Evolutionary conservation across 2,329 filamentous ascomycete species (phyloP).

Genomic region (Botrytis elliptica): DNA sequence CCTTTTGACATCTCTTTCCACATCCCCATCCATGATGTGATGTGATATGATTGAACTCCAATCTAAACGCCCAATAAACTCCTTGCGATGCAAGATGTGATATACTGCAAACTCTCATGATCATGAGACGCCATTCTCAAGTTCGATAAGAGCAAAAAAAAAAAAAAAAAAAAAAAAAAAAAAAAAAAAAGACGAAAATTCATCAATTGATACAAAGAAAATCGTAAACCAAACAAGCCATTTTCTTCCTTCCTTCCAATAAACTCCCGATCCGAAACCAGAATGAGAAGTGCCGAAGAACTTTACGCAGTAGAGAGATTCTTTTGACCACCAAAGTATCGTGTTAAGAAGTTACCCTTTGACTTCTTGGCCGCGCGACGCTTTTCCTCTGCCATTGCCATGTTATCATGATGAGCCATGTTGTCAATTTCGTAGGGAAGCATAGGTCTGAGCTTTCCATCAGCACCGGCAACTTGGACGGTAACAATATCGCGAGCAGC

Average conservation of each 20-base stretch:
- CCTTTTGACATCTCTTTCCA: slow-evolving; percentile 13
- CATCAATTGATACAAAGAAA: slow-evolving; percentile 21
- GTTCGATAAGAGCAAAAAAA: background rate
- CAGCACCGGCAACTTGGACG: slow-evolving; percentile 29
- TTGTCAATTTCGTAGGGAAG: slow-evolving; percentile 38
- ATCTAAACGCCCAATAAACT: slow-evolving; percentile 20
- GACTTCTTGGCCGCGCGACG: slow-evolving; percentile 31
- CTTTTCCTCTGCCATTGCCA: slow-evolving; percentile 30
- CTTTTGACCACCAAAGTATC: slow-evolving; percentile 30
- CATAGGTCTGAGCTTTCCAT: slow-evolving; percentile 29
- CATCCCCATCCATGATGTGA: slow-evolving; percentile 7
- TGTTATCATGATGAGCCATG: slow-evolving; percentile 14
- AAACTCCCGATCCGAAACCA: background rate
- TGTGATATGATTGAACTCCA: slow-evolving; percentile 1
- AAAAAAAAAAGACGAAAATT: background rate
- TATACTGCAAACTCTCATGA: slow-evolving; percentile 3
- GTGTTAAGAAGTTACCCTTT: slow-evolving; percentile 33
- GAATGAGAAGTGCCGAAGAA: background rate
- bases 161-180: background rate
- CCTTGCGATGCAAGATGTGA: slow-evolving; percentile 16
- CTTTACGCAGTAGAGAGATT: slow-evolving; percentile 8
- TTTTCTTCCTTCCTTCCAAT: background rate
- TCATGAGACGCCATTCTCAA: background rate
- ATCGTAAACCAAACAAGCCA: slow-evolving; percentile 14
- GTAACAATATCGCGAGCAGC: slow-evolving; percentile 33